Percentiles rank a stretch among this genome's conserved stretches.
Conservation (phyloP, 306 rosid species). For the Prunus fruticosa region DNA sequence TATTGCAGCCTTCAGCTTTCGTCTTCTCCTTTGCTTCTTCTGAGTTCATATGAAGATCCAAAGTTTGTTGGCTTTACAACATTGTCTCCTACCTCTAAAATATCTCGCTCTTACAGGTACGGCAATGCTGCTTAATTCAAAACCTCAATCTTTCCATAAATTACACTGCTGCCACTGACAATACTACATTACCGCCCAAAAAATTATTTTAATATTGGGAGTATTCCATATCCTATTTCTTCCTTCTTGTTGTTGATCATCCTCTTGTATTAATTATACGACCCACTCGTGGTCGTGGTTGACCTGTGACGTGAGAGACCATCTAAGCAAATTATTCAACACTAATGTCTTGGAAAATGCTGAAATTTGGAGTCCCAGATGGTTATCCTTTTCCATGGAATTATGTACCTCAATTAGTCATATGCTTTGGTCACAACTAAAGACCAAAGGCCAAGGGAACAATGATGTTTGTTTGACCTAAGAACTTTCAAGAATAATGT, state of each 20-base stretch:
- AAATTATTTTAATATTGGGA: too few relatives aligned
- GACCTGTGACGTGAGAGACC: neutral
- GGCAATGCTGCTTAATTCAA: conserved; percentile 14
- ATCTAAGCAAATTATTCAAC: neutral
- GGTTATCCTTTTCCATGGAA: neutral
- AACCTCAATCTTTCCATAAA: conserved; percentile 1
- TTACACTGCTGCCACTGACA: conserved; percentile 30
- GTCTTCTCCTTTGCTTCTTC: conserved; percentile 19
- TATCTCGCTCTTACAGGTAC: neutral
- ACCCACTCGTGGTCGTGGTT: neutral
- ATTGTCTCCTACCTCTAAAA: conserved; percentile 7
- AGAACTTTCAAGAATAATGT: neutral
- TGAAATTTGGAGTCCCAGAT: neutral
- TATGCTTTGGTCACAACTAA: neutral
- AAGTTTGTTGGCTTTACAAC: conserved; percentile 8
- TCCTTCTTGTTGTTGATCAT: neutral
- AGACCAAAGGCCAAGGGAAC: neutral
- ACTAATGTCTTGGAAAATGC: neutral
- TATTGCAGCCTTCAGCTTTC: neutral
- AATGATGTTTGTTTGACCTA: neutral
- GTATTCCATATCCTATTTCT: too few relatives aligned
- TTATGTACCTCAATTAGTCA: neutral
- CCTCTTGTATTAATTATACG: neutral
- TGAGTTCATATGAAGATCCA: conserved; percentile 13
- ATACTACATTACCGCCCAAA: neutral